A percentile compares a stretch with the other conserved stretches of the same genome.
phyloP scores from a whole-genome alignment of 2,329 filamentous ascomycete genomes.

The Aspergillus calidoustus region DNA sequence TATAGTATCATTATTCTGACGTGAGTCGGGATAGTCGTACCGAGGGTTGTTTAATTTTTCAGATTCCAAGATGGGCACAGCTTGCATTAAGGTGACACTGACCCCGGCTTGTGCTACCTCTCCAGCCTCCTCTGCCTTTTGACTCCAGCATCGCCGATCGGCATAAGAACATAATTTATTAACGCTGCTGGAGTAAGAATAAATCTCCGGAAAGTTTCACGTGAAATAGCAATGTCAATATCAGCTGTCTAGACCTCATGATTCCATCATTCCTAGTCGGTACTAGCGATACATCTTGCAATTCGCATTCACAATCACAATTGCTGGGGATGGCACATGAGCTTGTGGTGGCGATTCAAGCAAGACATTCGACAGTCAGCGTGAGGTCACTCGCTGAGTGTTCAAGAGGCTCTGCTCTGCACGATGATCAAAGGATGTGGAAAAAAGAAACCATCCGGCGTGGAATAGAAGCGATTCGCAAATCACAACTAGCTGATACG shows the following conservation, averaged over 20 bases:
- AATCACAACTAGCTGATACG: not conserved
- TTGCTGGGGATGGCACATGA: not conserved
- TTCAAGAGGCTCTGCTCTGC: slow-evolving; percentile 4
- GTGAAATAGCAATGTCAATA: slow-evolving; percentile 7
- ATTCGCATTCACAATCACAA: not conserved
- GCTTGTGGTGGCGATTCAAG: not conserved
- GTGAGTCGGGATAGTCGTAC: not conserved
- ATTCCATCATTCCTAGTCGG: not conserved
- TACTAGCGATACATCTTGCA: not conserved
- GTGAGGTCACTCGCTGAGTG: not conserved
- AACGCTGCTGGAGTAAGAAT: not conserved
- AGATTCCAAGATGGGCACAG: not conserved
- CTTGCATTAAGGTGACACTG: slow-evolving; percentile 8
- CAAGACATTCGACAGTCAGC: not conserved
- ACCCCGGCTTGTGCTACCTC: not conserved
- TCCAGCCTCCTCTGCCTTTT: not conserved
- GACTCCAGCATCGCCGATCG: slow-evolving; percentile 8
- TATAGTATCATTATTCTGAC: not conserved
- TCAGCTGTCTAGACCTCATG: slow-evolving; percentile 1
- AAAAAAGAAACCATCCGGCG: not conserved
- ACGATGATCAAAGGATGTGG: slow-evolving; percentile 1
- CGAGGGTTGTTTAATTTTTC: not conserved
- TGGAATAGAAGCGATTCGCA: slow-evolving; percentile 6
- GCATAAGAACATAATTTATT: slow-evolving; percentile 8
- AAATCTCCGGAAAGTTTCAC: slow-evolving; percentile 14